Conservation (phyloP, 2,329 filamentous ascomycete genomes). For the Curvularia spicifera region DNA sequence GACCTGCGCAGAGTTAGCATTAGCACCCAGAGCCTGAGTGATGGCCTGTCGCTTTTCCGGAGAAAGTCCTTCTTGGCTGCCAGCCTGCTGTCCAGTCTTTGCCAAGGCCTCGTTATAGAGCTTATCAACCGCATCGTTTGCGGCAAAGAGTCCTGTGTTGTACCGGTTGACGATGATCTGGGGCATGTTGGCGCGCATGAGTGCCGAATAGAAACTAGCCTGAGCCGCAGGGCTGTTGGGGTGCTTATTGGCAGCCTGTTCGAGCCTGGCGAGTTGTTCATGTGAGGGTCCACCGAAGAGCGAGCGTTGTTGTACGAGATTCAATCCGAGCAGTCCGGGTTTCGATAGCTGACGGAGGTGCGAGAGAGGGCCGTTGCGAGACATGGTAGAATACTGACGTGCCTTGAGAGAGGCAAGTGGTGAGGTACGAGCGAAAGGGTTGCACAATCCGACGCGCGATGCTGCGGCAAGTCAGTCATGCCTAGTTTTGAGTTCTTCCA, state of each 20-base stretch:
- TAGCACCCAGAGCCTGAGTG: constrained; percentile 80
- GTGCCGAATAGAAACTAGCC: constrained; percentile 90
- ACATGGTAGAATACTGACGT: constrained; percentile 51
- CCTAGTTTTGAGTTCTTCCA: background rate
- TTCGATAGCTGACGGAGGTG: constrained; percentile 40
- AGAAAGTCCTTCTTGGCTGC: constrained; percentile 51
- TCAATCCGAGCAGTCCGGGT: constrained; percentile 46
- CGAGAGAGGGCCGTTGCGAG: constrained; percentile 44
- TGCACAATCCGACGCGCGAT: constrained; percentile 45
- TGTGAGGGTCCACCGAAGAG: constrained; percentile 57
- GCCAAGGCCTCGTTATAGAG: constrained; percentile 79
- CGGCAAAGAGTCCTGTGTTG: constrained; percentile 82
- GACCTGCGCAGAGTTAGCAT: constrained; percentile 70
- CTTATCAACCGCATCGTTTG: constrained; percentile 76
- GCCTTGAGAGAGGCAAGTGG: constrained; percentile 33
- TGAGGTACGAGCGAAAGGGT: constrained; percentile 41
- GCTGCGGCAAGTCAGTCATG: constrained; percentile 27
- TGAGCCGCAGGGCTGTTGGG: constrained; percentile 86
- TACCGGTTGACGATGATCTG: constrained; percentile 91
- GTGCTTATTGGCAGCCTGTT: constrained; percentile 92
- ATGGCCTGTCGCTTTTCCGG: constrained; percentile 75
- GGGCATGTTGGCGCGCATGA: constrained; percentile 91
- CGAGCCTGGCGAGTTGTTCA: constrained; percentile 78
- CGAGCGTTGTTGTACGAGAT: constrained; percentile 52
- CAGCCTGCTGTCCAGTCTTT: constrained; percentile 59